Evolutionary conservation across 2,329 filamentous ascomycete genomes (phyloP).

Genomic region (Sarocladiaceae sp.): DNA sequence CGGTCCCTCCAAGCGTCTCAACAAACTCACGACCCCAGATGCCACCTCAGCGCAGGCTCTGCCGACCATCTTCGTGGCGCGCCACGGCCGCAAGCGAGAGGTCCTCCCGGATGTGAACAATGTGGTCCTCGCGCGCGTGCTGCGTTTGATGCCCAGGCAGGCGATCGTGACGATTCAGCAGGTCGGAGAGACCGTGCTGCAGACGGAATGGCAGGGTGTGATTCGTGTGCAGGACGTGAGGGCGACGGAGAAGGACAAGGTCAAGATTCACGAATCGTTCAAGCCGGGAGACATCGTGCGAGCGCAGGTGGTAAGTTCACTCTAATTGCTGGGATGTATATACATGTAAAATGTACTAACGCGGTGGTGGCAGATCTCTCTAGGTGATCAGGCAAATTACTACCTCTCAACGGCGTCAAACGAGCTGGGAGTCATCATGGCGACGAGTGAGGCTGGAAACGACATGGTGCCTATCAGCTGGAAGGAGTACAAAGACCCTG

Average conservation of each 20-base stretch:
- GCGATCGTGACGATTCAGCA: constrained; percentile 82
- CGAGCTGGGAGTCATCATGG: constrained; percentile 89
- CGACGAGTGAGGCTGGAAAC: constrained; percentile 78
- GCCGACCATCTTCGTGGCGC: constrained; percentile 50
- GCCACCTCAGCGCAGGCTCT: constrained; percentile 28
- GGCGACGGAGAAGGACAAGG: constrained; percentile 91
- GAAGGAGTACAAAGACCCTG: constrained; percentile 86
- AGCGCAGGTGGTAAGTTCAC: constrained; percentile 73
- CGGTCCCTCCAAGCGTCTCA: constrained; percentile 52
- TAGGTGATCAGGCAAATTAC: constrained; percentile 92
- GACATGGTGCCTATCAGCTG: constrained; percentile 90
- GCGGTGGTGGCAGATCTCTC: constrained; percentile 56
- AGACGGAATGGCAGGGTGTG: constrained; percentile 78
- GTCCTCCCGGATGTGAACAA: constrained; percentile 77
- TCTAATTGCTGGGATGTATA: too few relatives aligned
- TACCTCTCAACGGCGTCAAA: constrained; percentile 91
- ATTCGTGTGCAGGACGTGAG: constrained; percentile 87
- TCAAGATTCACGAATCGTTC: constrained; percentile 86
- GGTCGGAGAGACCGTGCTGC: constrained; percentile 64
- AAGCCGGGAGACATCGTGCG: constrained; percentile 87
- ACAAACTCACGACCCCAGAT: constrained; percentile 45
- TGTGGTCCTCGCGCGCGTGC: constrained; percentile 76
- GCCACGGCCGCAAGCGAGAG: constrained; percentile 51
- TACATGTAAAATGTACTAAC: not conserved
- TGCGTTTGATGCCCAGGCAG: constrained; percentile 77